Conservation (phyloP, 2,329 filamentous ascomycete genomes). For the Ascochyta viciae-villosae region DNA sequence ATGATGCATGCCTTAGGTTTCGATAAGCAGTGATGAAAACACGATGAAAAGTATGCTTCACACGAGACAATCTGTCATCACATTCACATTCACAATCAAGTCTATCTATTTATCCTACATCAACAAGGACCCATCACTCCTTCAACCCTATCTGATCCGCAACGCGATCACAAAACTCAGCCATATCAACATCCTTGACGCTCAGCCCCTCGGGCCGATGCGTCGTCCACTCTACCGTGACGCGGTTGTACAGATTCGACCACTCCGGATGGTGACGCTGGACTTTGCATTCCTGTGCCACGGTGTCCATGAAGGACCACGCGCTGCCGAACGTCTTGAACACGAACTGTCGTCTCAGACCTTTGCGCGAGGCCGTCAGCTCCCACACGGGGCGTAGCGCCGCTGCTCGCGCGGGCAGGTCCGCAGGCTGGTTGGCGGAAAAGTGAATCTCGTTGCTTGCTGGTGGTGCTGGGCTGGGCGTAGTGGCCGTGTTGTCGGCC, state of each 20-base stretch:
- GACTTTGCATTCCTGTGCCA: slow-evolving; percentile 44
- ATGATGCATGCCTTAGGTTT: no score
- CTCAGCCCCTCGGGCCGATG: slow-evolving; percentile 45
- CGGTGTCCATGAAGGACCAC: slow-evolving; percentile 43
- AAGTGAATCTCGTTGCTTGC: slow-evolving; percentile 30
- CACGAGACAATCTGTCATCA: no score
- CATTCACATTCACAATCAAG: no score
- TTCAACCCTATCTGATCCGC: slow-evolving; percentile 40
- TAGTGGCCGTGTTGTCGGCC: background rate
- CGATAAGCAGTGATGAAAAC: no score
- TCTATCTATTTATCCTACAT: no score
- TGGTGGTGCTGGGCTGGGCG: background rate
- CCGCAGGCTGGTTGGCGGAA: slow-evolving; percentile 36
- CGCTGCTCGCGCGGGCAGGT: slow-evolving; percentile 34
- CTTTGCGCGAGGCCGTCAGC: slow-evolving; percentile 31
- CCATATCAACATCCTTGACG: slow-evolving; percentile 47
- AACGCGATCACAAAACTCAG: slow-evolving; percentile 43
- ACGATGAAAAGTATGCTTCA: no score
- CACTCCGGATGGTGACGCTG: slow-evolving; percentile 45
- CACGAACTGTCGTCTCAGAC: slow-evolving; percentile 35
- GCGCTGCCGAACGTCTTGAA: slow-evolving; percentile 43
- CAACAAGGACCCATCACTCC: background rate
- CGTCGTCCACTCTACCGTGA: slow-evolving; percentile 47
- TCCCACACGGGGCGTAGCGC: slow-evolving; percentile 36
- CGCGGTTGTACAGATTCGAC: slow-evolving; percentile 44